Base-by-base conservation (phyloP, 495 filamentous ascomycete species). In the Aspergillus avenaceus region DNA sequence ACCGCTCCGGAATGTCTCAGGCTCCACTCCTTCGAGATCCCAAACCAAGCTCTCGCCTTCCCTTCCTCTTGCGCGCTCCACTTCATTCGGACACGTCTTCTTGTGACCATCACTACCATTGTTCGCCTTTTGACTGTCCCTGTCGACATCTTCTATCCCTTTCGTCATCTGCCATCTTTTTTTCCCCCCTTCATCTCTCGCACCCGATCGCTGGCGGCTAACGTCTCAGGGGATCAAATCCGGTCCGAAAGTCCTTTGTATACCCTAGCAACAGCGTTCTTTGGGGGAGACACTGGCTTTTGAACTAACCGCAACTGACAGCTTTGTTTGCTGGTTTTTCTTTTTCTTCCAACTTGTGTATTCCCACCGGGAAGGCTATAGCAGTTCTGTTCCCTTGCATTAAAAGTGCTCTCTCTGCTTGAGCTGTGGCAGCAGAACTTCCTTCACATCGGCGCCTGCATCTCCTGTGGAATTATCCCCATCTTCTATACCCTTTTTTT, bases 381-480 rank as follows among this genome's bases (percentile, higher is more conserved):
- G 49, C 54, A 40, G 49, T 49, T 50, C 45, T 55, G 49, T 55
- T 55, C 47, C 51, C 53, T 60, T 44, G 45, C 50, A 48, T n/a
- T n/a, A 45, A 43, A 45, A 45, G 29, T 45, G 11, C 34, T 27
- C 37, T 50, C 27, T 29, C 57, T 52, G 56, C 56, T 47, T 48
- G 32, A 24, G 47, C 45, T 37, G 52, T 50, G 47, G 37, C 45
- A 47, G 45, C 47, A 44, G 45, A 54, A 45, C 26, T 22, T 7
- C 25, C 32, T 41, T n/a, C n/a, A n/a, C 46, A 36, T 38, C 41
- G 47, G 45, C 45, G 49, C 45, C 45, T 50, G 54, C 53, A 28
- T 44, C 45, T 50, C 41, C 31, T 54, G 57, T 64, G 59, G 56
- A 56, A 53, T 60, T 55, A 40, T 27, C 24, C 38, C 41, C 31